A percentile compares a stretch with the other conserved stretches of the same genome.
Evolutionary conservation across 208 protist genomes (phyloP).

Genomic region (Strigomonas culicis): DNA sequence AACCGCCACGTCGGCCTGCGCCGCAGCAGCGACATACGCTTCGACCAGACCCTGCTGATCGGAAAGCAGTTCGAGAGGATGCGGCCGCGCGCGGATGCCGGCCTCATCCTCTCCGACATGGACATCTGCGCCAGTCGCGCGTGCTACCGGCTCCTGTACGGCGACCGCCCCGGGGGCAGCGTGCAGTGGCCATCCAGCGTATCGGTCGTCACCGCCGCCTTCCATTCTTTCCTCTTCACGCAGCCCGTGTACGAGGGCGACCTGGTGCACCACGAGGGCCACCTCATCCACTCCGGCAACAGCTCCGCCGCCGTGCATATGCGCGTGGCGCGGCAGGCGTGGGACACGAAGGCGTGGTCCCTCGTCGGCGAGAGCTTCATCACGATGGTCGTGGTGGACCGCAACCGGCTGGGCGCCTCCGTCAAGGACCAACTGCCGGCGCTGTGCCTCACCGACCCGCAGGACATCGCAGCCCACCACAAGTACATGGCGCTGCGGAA

Average conservation of each 20-base stretch:
- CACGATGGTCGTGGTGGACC: slow-evolving; percentile 29
- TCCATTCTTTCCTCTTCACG: slow-evolving; percentile 48
- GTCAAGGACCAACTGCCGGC: slow-evolving; percentile 23
- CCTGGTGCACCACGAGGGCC: slow-evolving; percentile 27
- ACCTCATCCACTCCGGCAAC: slow-evolving; percentile 27
- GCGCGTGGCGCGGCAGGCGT: slow-evolving; percentile 29
- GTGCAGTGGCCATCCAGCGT: slow-evolving; percentile 6
- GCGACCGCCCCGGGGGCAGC: not conserved
- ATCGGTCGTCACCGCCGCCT: slow-evolving; percentile 41
- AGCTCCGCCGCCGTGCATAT: slow-evolving; percentile 40
- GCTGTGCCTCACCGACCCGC: slow-evolving; percentile 14
- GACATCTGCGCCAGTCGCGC: slow-evolving; percentile 17
- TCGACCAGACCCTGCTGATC: no score
- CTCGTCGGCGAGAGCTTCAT: slow-evolving; percentile 33
- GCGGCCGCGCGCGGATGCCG: slow-evolving; percentile 22
- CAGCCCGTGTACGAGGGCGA: slow-evolving; percentile 48
- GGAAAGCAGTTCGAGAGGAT: no score
- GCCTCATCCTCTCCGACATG: slow-evolving; percentile 31
- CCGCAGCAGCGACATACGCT: not conserved
- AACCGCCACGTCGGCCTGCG: not conserved
- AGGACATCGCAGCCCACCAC: slow-evolving; percentile 21
- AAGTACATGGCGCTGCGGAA: slow-evolving; percentile 23
- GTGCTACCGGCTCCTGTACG: slow-evolving; percentile 7
- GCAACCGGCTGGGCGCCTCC: slow-evolving; percentile 5
- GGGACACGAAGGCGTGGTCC: slow-evolving; percentile 17